A percentile compares a stretch with the other conserved stretches of the same genome.
Evolutionary conservation across 495 filamentous ascomycete genomes (phyloP).

Genomic region (Penicillium maclennaniae): DNA sequence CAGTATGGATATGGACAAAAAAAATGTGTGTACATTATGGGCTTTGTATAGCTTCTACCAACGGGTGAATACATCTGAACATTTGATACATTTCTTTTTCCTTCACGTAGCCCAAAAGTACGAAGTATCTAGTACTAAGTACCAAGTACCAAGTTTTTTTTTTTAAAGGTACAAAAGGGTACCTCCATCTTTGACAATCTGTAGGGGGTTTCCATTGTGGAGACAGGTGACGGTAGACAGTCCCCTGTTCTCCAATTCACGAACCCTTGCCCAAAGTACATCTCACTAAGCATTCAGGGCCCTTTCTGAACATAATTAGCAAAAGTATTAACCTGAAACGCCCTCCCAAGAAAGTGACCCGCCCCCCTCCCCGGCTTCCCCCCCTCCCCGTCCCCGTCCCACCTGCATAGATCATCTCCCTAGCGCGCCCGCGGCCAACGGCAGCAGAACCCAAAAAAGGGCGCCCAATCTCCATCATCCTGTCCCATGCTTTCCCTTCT

Average conservation of each 20-base stretch:
- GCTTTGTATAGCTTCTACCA: neutral
- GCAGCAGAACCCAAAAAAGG: neutral
- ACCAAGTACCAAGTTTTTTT: neutral
- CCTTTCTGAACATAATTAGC: neutral
- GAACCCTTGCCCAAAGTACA: neutral
- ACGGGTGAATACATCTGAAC: neutral
- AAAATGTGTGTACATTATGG: conserved; percentile 7
- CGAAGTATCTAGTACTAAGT: neutral
- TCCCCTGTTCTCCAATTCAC: too few relatives aligned
- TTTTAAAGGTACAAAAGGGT: too few relatives aligned
- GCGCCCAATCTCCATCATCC: neutral
- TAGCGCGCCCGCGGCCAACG: neutral
- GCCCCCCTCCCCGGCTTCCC: neutral
- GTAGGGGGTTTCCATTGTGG: too few relatives aligned
- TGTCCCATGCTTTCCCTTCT: too few relatives aligned
- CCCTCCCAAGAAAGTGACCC: neutral
- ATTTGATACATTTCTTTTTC: neutral
- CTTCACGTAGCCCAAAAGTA: neutral
- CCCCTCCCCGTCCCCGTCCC: neutral
- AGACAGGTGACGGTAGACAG: too few relatives aligned
- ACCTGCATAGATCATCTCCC: neutral
- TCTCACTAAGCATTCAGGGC: neutral
- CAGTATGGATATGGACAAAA: conserved; percentile 2
- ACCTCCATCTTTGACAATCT: too few relatives aligned
- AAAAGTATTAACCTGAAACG: neutral